Percentiles rank a stretch among this genome's conserved stretches.
Conservation (phyloP, 2,329 filamentous ascomycete species). For the Aspergillus awamori region DNA sequence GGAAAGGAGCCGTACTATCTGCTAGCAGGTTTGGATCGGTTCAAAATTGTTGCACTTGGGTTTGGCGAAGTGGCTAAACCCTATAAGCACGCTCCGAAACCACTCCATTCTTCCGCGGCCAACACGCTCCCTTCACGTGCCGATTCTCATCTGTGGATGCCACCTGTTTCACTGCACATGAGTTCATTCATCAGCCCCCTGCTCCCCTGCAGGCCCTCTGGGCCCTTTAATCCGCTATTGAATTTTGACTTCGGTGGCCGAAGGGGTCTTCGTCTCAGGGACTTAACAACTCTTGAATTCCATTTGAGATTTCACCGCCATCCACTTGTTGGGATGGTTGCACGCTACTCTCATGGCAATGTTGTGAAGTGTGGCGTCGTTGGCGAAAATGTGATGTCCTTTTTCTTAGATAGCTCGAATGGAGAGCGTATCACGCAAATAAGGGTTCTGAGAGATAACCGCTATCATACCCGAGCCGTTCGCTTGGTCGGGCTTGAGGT, state of each 20-base stretch:
- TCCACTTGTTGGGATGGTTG: slow-evolving; percentile 12
- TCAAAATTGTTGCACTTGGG: slow-evolving; percentile 15
- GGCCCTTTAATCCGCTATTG: slow-evolving; percentile 12
- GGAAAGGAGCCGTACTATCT: slow-evolving; percentile 1
- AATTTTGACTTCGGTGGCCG: slow-evolving; percentile 19
- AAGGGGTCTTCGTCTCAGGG: slow-evolving; percentile 4
- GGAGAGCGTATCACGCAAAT: slow-evolving; percentile 15
- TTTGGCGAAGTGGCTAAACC: slow-evolving; percentile 5
- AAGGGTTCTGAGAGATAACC: slow-evolving; percentile 2
- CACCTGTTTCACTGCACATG: background rate
- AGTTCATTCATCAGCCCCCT: background rate
- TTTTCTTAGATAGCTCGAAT: slow-evolving; percentile 7
- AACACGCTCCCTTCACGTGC: background rate
- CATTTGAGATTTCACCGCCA: slow-evolving; percentile 6
- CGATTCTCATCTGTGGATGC: slow-evolving; percentile 13
- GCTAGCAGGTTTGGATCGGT: slow-evolving; percentile 13
- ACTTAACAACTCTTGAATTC: slow-evolving; percentile 11
- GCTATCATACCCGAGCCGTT: background rate
- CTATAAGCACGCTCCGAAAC: background rate
- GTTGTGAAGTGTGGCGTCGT: slow-evolving; percentile 9
- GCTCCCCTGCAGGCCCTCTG: background rate
- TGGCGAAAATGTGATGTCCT: slow-evolving; percentile 7
- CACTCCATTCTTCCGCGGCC: background rate
- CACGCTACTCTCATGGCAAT: slow-evolving; percentile 6
- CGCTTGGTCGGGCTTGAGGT: slow-evolving; percentile 11